phyloP scores from a whole-genome alignment of 805 yeast species.

The Candida sakaeoensis region DNA sequence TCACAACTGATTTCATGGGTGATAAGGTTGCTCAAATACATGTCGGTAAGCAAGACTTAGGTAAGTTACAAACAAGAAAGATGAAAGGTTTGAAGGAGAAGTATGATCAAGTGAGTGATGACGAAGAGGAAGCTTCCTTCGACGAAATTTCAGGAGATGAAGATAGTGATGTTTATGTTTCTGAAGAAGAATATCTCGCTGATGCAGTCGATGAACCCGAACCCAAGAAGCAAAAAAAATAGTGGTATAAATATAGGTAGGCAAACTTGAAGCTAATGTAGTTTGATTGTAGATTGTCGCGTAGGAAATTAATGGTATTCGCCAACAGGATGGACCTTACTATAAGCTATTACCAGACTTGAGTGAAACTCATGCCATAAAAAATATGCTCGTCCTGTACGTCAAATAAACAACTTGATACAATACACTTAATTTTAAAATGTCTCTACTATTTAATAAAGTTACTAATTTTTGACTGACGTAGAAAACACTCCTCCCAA shows the following conservation, averaged over 20 bases:
- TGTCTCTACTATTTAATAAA: too few species aligned
- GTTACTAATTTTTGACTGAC: too few species aligned
- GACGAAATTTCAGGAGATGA: constrained; percentile 19
- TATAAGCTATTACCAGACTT: too few species aligned
- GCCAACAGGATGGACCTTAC: too few species aligned
- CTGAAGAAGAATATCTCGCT: constrained; percentile 10
- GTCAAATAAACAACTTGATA: too few species aligned
- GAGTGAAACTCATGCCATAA: too few species aligned
- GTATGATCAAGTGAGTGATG: constrained; percentile 73
- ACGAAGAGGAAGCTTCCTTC: constrained; percentile 37
- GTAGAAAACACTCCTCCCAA: too few species aligned
- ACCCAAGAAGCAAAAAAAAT: constrained; percentile 31
- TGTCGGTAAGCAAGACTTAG: constrained; percentile 91
- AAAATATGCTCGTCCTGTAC: not conserved
- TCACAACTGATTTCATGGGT: constrained; percentile 84
- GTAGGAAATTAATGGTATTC: too few species aligned
- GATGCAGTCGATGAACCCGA: constrained; percentile 22
- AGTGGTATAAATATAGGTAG: not conserved
- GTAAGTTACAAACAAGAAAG: constrained; percentile 90
- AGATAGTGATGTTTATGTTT: constrained; percentile 9
- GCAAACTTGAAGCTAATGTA: too few species aligned
- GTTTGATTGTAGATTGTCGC: too few species aligned
- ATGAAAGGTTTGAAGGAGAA: constrained; percentile 94
- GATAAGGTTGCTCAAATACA: constrained; percentile 96
- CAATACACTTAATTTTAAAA: too few species aligned